Percentiles rank a stretch among this genome's conserved stretches.
phyloP scores from a whole-genome alignment of 306 rosid species.

The Ceratonia siliqua region DNA sequence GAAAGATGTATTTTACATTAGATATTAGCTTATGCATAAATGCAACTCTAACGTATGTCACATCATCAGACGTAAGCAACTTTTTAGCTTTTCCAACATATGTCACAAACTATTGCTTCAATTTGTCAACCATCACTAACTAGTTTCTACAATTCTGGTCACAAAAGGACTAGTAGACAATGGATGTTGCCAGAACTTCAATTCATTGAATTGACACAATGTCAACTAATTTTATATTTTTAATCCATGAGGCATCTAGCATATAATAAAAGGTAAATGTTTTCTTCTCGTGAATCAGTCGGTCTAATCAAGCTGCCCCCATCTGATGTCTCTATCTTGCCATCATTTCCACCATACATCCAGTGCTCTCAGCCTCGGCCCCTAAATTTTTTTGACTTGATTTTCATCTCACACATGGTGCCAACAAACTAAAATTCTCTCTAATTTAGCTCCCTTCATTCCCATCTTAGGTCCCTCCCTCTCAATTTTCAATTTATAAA shows the following conservation, averaged over 20 bases:
- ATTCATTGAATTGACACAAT: neutral
- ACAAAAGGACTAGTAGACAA: neutral
- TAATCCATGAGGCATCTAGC: neutral
- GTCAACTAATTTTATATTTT: constrained; percentile 1
- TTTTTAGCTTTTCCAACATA: constrained; percentile 20
- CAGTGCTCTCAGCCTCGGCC: neutral
- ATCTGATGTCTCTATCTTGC: neutral
- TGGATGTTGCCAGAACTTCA: neutral
- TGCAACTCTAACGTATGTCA: neutral
- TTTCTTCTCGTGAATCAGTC: neutral
- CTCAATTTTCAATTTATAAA: too few species aligned
- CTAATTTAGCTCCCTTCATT: too few species aligned
- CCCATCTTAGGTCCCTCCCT: too few species aligned
- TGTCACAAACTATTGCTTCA: constrained; percentile 13
- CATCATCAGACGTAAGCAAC: constrained; percentile 14
- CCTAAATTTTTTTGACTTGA: neutral
- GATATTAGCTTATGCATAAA: constrained; percentile 16
- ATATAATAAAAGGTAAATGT: neutral
- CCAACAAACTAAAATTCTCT: constrained; percentile 15
- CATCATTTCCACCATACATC: neutral
- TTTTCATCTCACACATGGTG: neutral
- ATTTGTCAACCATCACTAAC: constrained; percentile 13
- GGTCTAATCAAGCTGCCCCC: constrained; percentile 6
- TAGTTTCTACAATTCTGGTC: constrained; percentile 4
- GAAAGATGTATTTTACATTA: constrained; percentile 17